Conservation (phyloP, 1,284 basidiomycete species). For the Pulveroboletus sp. region DNA sequence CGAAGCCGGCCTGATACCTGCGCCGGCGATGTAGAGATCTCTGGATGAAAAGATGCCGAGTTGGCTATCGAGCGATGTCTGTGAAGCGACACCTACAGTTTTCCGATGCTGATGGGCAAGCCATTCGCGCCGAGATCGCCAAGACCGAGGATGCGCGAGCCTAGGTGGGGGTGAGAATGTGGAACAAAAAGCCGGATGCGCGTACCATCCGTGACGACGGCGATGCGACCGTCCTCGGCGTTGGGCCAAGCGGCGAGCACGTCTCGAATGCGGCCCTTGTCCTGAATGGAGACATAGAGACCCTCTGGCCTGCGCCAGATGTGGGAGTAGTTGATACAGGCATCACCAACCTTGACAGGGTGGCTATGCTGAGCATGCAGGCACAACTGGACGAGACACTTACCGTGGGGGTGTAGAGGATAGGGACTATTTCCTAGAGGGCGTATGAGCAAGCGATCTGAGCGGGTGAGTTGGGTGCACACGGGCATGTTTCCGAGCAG, state of each 20-base stretch:
- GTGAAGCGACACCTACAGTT: conserved; percentile 47
- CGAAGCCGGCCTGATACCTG: conserved; percentile 53
- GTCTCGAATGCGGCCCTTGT: conserved; percentile 64
- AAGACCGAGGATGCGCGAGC: conserved; percentile 77
- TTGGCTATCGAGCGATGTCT: neutral
- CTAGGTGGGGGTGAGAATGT: neutral
- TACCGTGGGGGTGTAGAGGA: conserved; percentile 76
- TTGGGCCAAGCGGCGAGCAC: conserved; percentile 62
- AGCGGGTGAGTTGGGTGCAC: conserved; percentile 1
- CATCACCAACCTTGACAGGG: conserved; percentile 62
- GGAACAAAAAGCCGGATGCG: neutral
- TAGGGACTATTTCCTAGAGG: conserved; percentile 48
- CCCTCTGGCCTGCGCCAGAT: conserved; percentile 75
- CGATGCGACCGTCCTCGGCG: conserved; percentile 51
- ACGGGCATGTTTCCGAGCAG: conserved; percentile 55
- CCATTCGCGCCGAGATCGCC: conserved; percentile 75
- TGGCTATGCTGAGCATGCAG: conserved; percentile 6
- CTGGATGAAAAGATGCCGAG: conserved; percentile 11
- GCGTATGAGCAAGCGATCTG: neutral
- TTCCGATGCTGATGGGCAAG: conserved; percentile 80
- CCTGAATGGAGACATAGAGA: conserved; percentile 65
- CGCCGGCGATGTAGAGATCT: conserved; percentile 74
- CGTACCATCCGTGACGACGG: conserved; percentile 75
- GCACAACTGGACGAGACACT: neutral
- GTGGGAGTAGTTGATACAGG: conserved; percentile 70